Evolutionary conservation across 75 land plant species (phyloP), one percentile per base, ranked within the genome.

Genomic region (Larix kaempferi): DNA sequence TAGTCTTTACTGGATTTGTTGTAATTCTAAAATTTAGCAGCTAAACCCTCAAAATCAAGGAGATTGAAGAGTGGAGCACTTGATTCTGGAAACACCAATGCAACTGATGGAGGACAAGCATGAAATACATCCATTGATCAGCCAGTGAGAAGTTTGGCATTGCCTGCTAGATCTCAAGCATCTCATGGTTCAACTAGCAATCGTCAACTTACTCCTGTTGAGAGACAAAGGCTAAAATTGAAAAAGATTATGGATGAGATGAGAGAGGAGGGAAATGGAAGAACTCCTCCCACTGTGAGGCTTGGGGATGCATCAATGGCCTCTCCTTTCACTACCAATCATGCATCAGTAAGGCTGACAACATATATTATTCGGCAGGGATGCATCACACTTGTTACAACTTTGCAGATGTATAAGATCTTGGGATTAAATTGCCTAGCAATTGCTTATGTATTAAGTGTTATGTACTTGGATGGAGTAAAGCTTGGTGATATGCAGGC

Each of bases 281-380:
- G 90, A 35, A 56, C 89, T 21, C 83, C 92, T 59, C 95, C 99
- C 5, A 71, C 91, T 56, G 99, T 97, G 33, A 89, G 86, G 80
- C 98, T 97, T 74, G 99, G 98, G 22, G 99, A 97, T 90, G 99
- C 99, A 29, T 97, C 99, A 3, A 97, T 97, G 99, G 99, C 98
- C 77, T 93, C 99, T 81, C 98, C 99, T 13, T 97, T 97, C 75
- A 95, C 99, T 54, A 98, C 99, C 59, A 97, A 97, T 83, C 99
- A 97, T 76, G 91, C 99, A 29, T 94, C 98, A 11, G 98, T 97
- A 17, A 88, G 89, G n/a, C 99, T 98, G 0, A 91, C 92, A 12
- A 86, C 88, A 13, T 98, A 97, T 73, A 91, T 97, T 19, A 93
- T 97, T 49, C 93, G 98, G 16, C 99, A 97, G 71, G 98, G 99